Conservation (phyloP, 2,329 filamentous ascomycete genomes). For the Arthrobotrys entomopaga region DNA sequence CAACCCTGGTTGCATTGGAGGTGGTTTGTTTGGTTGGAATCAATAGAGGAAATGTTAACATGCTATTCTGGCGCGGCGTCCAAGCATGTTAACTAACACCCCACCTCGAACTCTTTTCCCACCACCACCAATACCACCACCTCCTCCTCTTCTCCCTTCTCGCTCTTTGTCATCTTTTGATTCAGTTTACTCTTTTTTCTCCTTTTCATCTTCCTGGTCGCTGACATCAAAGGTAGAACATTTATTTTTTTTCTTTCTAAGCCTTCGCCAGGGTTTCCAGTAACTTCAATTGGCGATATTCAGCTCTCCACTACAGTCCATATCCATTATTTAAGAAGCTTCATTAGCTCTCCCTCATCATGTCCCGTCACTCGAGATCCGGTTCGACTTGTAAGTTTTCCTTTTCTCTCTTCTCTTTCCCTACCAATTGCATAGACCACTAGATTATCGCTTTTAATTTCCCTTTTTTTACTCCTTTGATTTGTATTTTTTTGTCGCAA, state of each 20-base stretch:
- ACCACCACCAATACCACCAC: conserved; percentile 2
- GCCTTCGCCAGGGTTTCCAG: neutral
- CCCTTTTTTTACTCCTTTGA: neutral
- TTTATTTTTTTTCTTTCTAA: neutral
- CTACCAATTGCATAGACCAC: neutral
- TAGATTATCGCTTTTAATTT: neutral
- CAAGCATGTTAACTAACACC: too few relatives aligned
- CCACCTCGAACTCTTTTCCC: conserved; percentile 4
- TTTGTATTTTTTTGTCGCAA: too few relatives aligned
- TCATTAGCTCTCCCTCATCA: conserved; percentile 10
- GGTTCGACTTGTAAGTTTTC: conserved; percentile 42
- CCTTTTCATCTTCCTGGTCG: neutral
- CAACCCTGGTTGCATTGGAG: too few relatives aligned
- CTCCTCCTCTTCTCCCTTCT: neutral
- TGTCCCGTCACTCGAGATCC: conserved; percentile 7
- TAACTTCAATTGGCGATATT: conserved; percentile 45
- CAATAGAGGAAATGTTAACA: conserved; percentile 16
- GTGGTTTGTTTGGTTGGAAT: neutral
- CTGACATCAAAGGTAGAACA: conserved; percentile 4
- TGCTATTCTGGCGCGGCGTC: conserved; percentile 7
- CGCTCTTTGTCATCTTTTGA: conserved; percentile 18
- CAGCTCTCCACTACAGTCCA: conserved; percentile 8
- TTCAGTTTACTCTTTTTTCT: conserved; percentile 6
- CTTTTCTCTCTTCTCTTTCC: conserved; percentile 3
- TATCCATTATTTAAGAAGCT: conserved; percentile 39